Evolutionary conservation across 2,329 filamentous ascomycete genomes (phyloP).

Genomic region (Madurella fahalii): DNA sequence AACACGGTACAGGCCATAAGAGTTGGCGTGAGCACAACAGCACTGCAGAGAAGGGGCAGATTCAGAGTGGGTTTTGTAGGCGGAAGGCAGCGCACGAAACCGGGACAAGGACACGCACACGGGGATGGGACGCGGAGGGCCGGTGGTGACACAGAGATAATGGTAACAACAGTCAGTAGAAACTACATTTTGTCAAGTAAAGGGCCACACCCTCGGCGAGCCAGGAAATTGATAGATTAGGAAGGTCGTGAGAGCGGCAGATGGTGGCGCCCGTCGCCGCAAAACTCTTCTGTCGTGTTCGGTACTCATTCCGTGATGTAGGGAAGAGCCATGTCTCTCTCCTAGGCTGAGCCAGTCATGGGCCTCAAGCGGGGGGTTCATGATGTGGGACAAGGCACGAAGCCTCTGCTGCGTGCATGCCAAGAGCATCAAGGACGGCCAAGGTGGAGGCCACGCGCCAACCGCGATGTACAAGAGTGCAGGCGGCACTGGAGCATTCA

Average conservation of each 20-base stretch:
- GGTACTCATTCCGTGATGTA: not conserved
- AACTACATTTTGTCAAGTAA: not conserved
- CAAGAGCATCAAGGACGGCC: not conserved
- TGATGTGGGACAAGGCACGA: constrained; percentile 2
- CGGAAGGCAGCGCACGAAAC: not conserved
- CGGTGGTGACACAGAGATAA: not conserved
- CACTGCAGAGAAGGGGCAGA: not conserved
- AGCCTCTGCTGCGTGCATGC: constrained; percentile 1
- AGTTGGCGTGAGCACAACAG: not conserved
- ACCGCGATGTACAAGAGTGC: too few species aligned
- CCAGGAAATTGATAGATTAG: not conserved
- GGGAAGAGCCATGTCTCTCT: not conserved
- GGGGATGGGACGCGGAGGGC: not conserved
- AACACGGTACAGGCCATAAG: not conserved
- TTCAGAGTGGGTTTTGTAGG: constrained; percentile 8
- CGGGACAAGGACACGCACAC: not conserved
- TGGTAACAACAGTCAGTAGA: not conserved
- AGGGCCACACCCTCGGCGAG: not conserved
- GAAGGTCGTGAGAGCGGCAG: not conserved
- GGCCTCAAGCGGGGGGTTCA: not conserved
- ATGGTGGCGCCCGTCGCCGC: too few species aligned
- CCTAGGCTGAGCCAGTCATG: not conserved
- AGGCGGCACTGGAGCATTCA: too few species aligned
- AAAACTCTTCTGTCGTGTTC: not conserved
- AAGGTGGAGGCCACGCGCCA: not conserved